phyloP scores from a whole-genome alignment of 306 rosid genomes.

The Alnus glutinosa region DNA sequence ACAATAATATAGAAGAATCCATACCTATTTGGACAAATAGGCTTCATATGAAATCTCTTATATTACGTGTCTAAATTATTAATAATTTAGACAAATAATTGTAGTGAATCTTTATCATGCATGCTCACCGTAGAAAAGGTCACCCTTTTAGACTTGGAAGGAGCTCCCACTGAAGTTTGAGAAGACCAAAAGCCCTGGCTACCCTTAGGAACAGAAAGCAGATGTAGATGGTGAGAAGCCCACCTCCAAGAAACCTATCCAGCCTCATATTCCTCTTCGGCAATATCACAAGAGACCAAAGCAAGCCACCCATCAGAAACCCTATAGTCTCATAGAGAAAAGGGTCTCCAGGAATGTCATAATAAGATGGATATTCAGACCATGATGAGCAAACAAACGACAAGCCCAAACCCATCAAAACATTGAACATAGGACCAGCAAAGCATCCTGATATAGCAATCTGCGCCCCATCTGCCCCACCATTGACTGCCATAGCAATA shows the following conservation, averaged over 20 bases:
- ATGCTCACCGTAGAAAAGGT: too few relatives aligned
- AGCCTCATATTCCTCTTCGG: conserved; percentile 61
- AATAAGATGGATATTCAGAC: conserved; percentile 46
- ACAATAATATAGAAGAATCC: too few relatives aligned
- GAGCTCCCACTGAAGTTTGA: conserved; percentile 9
- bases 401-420: conserved; percentile 68
- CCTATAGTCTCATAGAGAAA: conserved; percentile 49
- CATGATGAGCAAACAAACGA: conserved; percentile 56
- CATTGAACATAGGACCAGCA: conserved; percentile 81
- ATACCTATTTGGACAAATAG: too few relatives aligned
- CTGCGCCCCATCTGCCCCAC: conserved; percentile 74
- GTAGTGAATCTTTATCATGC: neutral
- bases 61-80: too few relatives aligned
- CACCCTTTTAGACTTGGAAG: neutral
- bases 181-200: conserved; percentile 39
- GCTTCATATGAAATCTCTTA: too few relatives aligned
- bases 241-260: conserved; percentile 60
- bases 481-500: conserved; percentile 65
- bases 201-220: conserved; percentile 63
- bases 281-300: conserved; percentile 76
- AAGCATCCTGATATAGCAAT: conserved; percentile 79
- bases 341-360: conserved; percentile 46
- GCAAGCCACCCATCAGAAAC: conserved; percentile 58
- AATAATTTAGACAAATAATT: too few relatives aligned
- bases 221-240: conserved; percentile 55